These are phyloP conservation scores for Terfezia claveryi DNA, from an alignment of 495 filamentous ascomycete genomes.

Conservation along the genomic window DNA sequence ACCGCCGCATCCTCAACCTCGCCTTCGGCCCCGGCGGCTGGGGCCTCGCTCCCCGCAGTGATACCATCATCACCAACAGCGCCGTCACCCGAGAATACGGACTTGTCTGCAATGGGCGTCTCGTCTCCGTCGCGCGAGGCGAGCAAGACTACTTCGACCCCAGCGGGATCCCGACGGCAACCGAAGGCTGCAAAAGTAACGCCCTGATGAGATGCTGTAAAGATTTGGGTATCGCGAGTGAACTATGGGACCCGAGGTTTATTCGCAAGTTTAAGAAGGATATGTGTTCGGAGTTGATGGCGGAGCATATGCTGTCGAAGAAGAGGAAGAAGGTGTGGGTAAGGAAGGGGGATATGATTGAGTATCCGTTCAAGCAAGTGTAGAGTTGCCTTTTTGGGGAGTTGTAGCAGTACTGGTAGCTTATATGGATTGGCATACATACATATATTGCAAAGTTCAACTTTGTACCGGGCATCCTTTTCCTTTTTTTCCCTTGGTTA, in stretches of 20 bases:
- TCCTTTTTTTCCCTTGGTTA: no score
- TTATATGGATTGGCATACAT: no score
- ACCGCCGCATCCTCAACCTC: slow-evolving; percentile 68
- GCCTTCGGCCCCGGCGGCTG: slow-evolving; percentile 92
- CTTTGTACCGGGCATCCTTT: no score
- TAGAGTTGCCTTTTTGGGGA: no score
- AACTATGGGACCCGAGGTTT: slow-evolving; percentile 90
- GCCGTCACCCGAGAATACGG: slow-evolving; percentile 89
- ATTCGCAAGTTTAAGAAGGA: slow-evolving; percentile 46
- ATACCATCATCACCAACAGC: slow-evolving; percentile 73
- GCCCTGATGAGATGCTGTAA: slow-evolving; percentile 94
- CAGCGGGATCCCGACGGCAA: slow-evolving; percentile 86
- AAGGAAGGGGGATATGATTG: slow-evolving; percentile 49
- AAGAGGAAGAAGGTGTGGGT: slow-evolving; percentile 72
- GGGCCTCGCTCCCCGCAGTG: slow-evolving; percentile 77
- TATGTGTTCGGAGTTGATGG: slow-evolving; percentile 48
- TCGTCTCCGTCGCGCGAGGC: slow-evolving; percentile 79
- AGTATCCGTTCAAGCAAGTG: not conserved
- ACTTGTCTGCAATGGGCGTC: slow-evolving; percentile 64
- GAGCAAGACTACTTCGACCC: slow-evolving; percentile 88
- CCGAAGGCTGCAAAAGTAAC: slow-evolving; percentile 92
- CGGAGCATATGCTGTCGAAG: slow-evolving; percentile 60
- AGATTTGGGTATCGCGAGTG: slow-evolving; percentile 81
- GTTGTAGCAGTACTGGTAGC: no score
- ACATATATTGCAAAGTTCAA: no score